These are phyloP conservation scores for Rhynchospora tenuis DNA, from an alignment of 176 grass and related monocot species.

Conservation along the genomic window DNA sequence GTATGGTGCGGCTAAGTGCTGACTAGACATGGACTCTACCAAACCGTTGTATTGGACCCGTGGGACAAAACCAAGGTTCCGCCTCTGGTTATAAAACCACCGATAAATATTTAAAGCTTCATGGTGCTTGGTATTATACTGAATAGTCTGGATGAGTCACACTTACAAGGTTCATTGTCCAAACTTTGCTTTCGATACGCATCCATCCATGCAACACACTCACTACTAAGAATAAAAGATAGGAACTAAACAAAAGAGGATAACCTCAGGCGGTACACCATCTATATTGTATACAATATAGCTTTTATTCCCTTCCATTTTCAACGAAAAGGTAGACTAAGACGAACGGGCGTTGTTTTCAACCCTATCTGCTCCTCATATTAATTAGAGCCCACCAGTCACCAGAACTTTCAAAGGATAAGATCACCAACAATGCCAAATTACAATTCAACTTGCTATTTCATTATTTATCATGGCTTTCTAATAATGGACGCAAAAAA, in stretches of 20 bases:
- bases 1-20: no score
- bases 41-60: background rate
- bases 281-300: background rate
- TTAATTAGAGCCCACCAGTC: background rate
- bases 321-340: background rate
- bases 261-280: background rate
- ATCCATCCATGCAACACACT: background rate
- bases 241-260: background rate
- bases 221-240: background rate
- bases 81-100: background rate
- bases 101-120: background rate
- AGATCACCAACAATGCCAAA: background rate
- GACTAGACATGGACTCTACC: no score
- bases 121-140: background rate
- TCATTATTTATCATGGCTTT: background rate
- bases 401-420: background rate
- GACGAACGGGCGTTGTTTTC: background rate
- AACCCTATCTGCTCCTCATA: background rate
- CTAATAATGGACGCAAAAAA: background rate
- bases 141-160: no score
- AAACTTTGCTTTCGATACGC: background rate
- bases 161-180: background rate
- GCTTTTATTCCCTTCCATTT: background rate
- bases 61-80: background rate
- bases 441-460: background rate